Evolutionary conservation across 129 eudicot species (phyloP).

Genomic region (Lactuca saligna): DNA sequence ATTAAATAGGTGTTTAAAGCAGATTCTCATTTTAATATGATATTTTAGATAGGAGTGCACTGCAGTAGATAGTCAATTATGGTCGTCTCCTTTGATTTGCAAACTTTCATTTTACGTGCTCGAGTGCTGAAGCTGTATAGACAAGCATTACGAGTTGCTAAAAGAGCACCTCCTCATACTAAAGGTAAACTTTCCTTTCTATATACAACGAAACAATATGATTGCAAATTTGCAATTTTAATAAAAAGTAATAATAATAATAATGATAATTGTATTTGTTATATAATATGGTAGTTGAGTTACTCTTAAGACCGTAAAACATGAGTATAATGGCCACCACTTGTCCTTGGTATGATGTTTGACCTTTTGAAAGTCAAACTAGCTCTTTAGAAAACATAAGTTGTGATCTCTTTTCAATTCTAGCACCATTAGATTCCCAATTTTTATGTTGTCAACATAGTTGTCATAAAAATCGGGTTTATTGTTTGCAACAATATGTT

Average conservation of each 20-base stretch:
- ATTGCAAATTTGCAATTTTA: constrained; percentile 1
- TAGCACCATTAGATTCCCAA: background rate
- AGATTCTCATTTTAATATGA: constrained; percentile 22
- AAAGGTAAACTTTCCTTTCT: constrained; percentile 42
- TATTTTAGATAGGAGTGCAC: background rate
- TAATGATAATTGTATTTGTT: background rate
- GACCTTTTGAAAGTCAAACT: constrained; percentile 15
- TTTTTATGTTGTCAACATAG: background rate
- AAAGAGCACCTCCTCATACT: constrained; percentile 64
- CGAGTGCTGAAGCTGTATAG: constrained; percentile 77
- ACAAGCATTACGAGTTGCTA: constrained; percentile 66
- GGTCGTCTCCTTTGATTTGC: constrained; percentile 64
- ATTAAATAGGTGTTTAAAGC: background rate
- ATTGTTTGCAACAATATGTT: background rate
- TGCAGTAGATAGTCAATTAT: constrained; percentile 33
- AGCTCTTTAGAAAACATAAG: background rate
- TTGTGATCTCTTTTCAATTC: background rate
- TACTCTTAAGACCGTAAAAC: background rate
- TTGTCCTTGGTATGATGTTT: background rate
- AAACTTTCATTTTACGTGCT: constrained; percentile 71
- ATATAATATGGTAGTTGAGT: background rate
- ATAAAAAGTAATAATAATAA: background rate
- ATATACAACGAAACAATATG: background rate
- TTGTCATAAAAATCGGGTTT: background rate
- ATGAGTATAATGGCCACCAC: background rate